Base-by-base conservation (phyloP, 2,329 filamentous ascomycete genomes). In the Pseudogymnoascus sp. region DNA sequence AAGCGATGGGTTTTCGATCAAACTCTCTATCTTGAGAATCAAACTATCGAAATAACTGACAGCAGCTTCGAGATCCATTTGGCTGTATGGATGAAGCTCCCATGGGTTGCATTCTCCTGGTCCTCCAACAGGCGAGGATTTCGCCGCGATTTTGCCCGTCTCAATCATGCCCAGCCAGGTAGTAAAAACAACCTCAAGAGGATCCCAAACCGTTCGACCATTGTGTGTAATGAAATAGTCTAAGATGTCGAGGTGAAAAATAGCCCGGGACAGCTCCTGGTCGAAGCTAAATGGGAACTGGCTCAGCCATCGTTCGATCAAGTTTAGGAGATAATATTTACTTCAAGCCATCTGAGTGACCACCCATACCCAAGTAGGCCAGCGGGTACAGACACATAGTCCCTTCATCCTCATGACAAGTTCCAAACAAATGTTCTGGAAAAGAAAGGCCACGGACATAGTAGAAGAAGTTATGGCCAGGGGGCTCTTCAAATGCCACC, bases 111-210 rank as follows among this genome's bases (percentile, higher is more conserved):
- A 12, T 34, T 63, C 30, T 50, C 38, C 25, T 28, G 30, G 28
- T 20, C 37, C 35, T 60, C 22, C 39, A 28, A 37, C 28, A 16
- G n/a, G 57, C 2, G 30, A 35, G 62, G 34, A 47, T 37, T 25
- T 43, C 30, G 63, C 65, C 12, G 50, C 38, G 25, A 66, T 43
- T 58, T 67, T 67, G 32, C 62, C 60, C 0, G 57, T 35, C 9
- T 62, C 58, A 18, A 66, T 60, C 58, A 66, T 63, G 16, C 47
- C 62, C 2, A 67, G 54, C 65, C 65, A 67, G 4, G 58, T 39
- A 32, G 35, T 61, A 9, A 67, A 60, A 22, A 67, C 60, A 12
- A 64, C 60, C 47, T 67, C 65, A n/a, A 67, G 63, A 14, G 64
- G 66, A 60, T 67, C 28, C 64, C 66, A 67, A 11, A 61, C 39